Evolutionary conservation across 164 flowering plant genomes (phyloP), one percentile per base, ranked within the genome.

Genomic region (Malania oleifera): DNA sequence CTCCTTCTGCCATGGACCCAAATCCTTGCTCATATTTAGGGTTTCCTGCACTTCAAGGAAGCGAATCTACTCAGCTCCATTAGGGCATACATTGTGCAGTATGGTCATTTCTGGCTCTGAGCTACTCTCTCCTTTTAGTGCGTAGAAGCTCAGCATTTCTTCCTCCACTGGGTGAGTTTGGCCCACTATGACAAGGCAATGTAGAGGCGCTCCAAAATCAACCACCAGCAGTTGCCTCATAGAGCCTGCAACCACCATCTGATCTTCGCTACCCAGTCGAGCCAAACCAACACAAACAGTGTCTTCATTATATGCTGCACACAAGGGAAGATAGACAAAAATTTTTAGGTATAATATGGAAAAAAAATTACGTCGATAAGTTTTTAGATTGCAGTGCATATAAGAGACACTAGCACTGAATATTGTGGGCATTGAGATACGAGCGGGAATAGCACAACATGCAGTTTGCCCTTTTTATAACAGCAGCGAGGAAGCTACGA

Each of bases 171-270:
- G 96, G 65, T 91, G 96, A 27, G 87, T 85, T 54, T 83, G 61
- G 35, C 98, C 96, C 6, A 71, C 88, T 31, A 92, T 85, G 44
- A 84, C 91, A 43, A 89, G 91, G 73, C 96, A 92, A 76, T 92
- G 98, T 24, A 92, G 70, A 44, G 98, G 98, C 39, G 80, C 66
- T 41, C 97, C 98, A 72, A 92, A 89, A 64, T 92, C 89, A 56
- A 84, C 75, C 6, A n/a, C 52, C 44, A 67, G 74, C 23, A 91
- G 54, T 58, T 85, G 84, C 74, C 39, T 77, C 95, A 89, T 87
- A 20, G 91, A 61, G 35, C 97, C 96, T 1, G 88, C 80, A 46
- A 82, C 84, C 29, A 92, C 70, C 77, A 50, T 71, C 73, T 91
- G 96, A 77, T 82, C 85, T 62, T 85, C 95, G 66, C 83, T 75